Percentiles rank a stretch among this genome's conserved stretches.
Conservation (phyloP, 257 asterid species). For the Nicotiana tomentosiformis region DNA sequence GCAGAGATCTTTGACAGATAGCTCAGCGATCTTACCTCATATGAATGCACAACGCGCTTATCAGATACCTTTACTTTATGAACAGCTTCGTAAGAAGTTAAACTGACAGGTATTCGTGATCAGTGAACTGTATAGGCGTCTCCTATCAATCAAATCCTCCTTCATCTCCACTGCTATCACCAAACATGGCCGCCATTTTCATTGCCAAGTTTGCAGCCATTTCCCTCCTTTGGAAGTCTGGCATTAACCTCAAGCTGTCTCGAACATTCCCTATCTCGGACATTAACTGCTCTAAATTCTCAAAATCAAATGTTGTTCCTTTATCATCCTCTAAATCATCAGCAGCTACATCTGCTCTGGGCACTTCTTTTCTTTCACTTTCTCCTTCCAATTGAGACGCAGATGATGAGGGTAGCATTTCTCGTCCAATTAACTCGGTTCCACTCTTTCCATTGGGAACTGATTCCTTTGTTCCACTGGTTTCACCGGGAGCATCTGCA, state of each 20-base stretch:
- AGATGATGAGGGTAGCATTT: conserved; percentile 40
- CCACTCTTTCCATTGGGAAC: conserved; percentile 24
- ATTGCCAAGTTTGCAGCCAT: conserved; percentile 91
- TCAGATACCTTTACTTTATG: neutral
- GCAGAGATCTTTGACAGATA: neutral
- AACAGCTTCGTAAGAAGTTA: neutral
- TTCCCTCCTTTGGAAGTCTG: conserved; percentile 95
- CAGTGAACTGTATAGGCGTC: neutral
- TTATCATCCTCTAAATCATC: conserved; percentile 34
- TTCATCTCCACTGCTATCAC: conserved; percentile 72
- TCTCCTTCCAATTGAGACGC: conserved; percentile 30
- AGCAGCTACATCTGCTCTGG: conserved; percentile 20
- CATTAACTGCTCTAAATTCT: conserved; percentile 86
- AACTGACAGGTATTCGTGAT: neutral
- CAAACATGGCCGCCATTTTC: conserved; percentile 97
- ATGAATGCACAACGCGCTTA: neutral
- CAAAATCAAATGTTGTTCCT: conserved; percentile 48
- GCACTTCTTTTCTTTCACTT: conserved; percentile 28
- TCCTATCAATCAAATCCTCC: conserved; percentile 35
- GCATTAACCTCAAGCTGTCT: conserved; percentile 67
- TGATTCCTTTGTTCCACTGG: conserved; percentile 26
- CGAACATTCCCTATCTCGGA: conserved; percentile 83
- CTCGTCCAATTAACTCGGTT: conserved; percentile 22
- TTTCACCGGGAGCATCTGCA: conserved; percentile 43
- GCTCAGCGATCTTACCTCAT: neutral